Evolutionary conservation across 78 protist genomes (phyloP), one percentile per base, ranked within the genome.

Genomic region (Dictyostelium brefeldianum): DNA sequence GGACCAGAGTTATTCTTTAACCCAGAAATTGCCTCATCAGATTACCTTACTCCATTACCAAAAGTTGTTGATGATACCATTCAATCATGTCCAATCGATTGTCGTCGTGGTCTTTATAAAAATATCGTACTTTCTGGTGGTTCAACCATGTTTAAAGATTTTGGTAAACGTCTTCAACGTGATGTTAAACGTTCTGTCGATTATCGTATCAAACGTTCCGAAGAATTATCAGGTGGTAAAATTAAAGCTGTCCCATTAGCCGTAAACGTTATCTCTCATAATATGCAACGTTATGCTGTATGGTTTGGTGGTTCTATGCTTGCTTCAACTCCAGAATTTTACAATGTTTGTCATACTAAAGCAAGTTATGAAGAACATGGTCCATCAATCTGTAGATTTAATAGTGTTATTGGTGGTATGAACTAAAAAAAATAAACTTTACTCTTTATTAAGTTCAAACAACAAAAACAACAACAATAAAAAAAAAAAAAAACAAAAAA

Each of bases 1-100:
- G 99, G 99, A n/a, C 99, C 99, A 51, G 99, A 99, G 91, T 70
- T 99, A 51, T 99, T 99, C 97, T 99, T 99, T 98, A 98, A 95
- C 97, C 99, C 99, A 41, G 99, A 99, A 92, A 98, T 99, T 81
- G 97, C 89, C 97, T 78, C 96, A 18, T 20, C 90, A 5, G 99
- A 99, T 50, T 97, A 89, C 91, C 46, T 96, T 29, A 95, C 95
- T 25, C 99, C 99, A 29, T 89, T 99, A n/a, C 98, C 99, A 29
- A 78, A 77, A 27, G 97, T 98, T 18, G 97, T 97, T 62, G 98
- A 98, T 71, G 84, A 73, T 29, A 96, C 96, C 48, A 94, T 98
- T 80, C 98, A 96, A 89, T n/a, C 73, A n/a, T 97, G 98, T 78
- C 99, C 99, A 89, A 98, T 99, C 91, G 99, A 99, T 77, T 53